These are phyloP conservation scores for Aspergillus biplanus DNA, from an alignment of 495 filamentous ascomycete species.

Conservation along the genomic window DNA sequence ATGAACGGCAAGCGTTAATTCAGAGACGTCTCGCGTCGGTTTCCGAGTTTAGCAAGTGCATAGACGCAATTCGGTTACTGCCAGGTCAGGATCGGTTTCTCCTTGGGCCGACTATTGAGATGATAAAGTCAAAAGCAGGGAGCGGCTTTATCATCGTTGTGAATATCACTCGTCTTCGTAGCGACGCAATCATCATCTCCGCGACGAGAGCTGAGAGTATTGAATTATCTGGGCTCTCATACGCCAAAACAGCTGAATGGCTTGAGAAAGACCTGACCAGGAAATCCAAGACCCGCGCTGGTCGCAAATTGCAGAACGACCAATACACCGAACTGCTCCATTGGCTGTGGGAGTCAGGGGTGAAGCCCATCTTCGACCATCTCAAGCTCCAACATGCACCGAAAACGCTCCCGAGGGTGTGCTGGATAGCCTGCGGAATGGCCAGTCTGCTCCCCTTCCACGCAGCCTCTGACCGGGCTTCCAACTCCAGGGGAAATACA, in stretches of 20 bases:
- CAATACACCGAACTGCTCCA: slow-evolving; percentile 5
- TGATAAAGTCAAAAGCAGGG: not conserved
- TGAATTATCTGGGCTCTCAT: not conserved
- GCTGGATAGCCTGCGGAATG: slow-evolving; percentile 13
- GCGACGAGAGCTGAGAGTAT: not conserved
- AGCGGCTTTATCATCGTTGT: slow-evolving; percentile 1
- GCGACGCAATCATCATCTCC: slow-evolving; percentile 10
- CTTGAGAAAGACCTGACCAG: not conserved
- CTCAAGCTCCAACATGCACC: not conserved
- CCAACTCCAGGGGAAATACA: slow-evolving; percentile 13
- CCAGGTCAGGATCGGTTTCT: not conserved
- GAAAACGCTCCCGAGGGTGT: slow-evolving; percentile 2
- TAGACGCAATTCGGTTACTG: not conserved
- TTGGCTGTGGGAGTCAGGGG: slow-evolving; percentile 2
- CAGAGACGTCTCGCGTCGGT: not conserved
- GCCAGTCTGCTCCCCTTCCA: slow-evolving; percentile 14
- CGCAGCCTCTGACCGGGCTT: slow-evolving; percentile 14
- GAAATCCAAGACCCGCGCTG: not conserved
- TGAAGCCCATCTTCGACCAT: not conserved
- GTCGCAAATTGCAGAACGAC: not conserved
- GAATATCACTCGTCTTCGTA: slow-evolving; percentile 4
- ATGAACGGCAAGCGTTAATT: not conserved
- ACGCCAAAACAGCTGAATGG: not conserved
- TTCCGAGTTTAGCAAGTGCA: not conserved
- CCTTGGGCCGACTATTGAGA: not conserved